Base-by-base conservation (phyloP, 306 rosid species). In the Glycine latifolia region DNA sequence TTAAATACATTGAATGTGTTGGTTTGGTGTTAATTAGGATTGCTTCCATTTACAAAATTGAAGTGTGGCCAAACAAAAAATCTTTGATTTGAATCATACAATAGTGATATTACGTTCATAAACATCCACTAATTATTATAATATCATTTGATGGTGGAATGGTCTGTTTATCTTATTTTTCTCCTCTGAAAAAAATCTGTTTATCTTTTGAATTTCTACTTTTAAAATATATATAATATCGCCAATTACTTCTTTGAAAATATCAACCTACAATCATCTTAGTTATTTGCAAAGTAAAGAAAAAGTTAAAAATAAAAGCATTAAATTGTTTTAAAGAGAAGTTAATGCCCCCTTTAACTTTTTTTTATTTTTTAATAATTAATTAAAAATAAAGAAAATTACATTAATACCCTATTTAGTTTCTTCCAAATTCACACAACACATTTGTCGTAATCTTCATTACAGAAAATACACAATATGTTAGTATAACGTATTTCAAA, bases 11-110 rank as follows among this genome's bases (percentile, higher is more conserved):
- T 71, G 63, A 71, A 78, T 78, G 75, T 63, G 50, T 61, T 67
- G 48, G 67, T 52, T 59, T 52, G 15, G 16, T 71, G 74, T 71
- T 67, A 67, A 69, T 49, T 83, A 35, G 15, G 55, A 52, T 52
- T 37, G 44, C 33, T 33, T 67, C 54, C 55, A 46, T 67, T 55
- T 15, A 33, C 61, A 44, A 70, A 54, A 76, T 58, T 75, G 9
- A 61, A 82, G 63, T 70, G 68, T 76, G 67, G 49, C 86, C 78
- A 49, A 68, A 49, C 58, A 20, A 50, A 71, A 77, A 70, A 67
- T 60, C 78, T 50, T 74, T 44, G 20, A 75, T 66, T 39, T 43
- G 72, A 80, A 72, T 53, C 72, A 71, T 60, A 15, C 10, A 20
- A 33, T 31, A 20, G 33, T 71, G 43, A 71, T 60, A 61, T 15